Evolutionary conservation across 2,329 filamentous ascomycete species (phyloP), one percentile per base, ranked within the genome.

Genomic region (Arthrobotrys conoides): DNA sequence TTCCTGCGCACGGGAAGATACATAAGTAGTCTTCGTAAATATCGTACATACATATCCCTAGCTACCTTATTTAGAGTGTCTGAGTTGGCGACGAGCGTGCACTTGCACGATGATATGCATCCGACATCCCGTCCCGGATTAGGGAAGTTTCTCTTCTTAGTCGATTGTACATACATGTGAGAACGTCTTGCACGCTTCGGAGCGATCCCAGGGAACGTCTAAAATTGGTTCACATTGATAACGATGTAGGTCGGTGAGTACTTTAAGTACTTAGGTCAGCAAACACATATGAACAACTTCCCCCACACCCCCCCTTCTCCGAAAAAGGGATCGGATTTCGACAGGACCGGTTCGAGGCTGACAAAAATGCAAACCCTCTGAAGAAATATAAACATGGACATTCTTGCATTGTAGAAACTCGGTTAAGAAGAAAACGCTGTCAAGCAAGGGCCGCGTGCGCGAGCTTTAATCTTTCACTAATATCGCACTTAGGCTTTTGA

Each of bases 61-160:
- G 59, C 61, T 73, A 73, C 70, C 61, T 61, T 63, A 61, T 73
- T 73, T 55, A 38, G 48, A 61, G 48, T 61, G 73, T 77, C 73
- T 77, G 73, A 77, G 73, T 77, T 77, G 73, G 73, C 73, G 70
- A 44, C 70, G 41, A 57, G 49, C 70, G 66, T 73, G 70, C 67
- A 48, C 44, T 55, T 53, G 63, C 63, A 69, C 67, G 73, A 77
- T 76, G 66, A 71, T 71, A 77, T 77, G 73, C 73, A 77, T 71
- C 73, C 51, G 61, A 77, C 51, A 64, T 77, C 73, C 73, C 46
- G 72, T 65, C 66, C 73, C 59, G 51, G 67, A 77, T 71, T 67
- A 66, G 73, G 67, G 46, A 77, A 77, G 72, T 61, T 27, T 67
- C 69, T 66, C 20, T 36, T 12, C 38, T 44, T 20, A n/a, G 44